Evolutionary conservation across 176 grass and related monocot genomes (phyloP).

Genomic region (Cenchrus purpureus): DNA sequence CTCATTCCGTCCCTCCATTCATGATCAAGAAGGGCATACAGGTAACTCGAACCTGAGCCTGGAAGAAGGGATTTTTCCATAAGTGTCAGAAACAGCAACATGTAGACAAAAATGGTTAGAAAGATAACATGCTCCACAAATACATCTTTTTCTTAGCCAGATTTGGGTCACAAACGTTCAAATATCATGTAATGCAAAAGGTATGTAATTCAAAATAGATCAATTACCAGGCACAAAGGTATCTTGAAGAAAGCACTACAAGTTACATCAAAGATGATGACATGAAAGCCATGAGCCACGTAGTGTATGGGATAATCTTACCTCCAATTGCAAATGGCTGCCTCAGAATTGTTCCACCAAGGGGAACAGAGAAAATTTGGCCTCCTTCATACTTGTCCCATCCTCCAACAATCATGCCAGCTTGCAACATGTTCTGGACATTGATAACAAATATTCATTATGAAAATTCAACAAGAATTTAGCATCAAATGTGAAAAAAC

Average conservation of each 20-base stretch:
- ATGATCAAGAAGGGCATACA: constrained; percentile 91
- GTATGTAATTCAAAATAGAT: background rate
- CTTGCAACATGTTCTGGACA: constrained; percentile 93
- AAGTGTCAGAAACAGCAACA: constrained; percentile 25
- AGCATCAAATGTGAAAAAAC: background rate
- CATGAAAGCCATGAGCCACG: background rate
- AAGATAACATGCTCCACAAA: constrained; percentile 2
- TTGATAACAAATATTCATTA: constrained; percentile 5
- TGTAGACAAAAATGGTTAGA: background rate
- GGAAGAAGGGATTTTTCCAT: constrained; percentile 8
- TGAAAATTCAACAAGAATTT: constrained; percentile 1
- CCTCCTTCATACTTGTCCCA: constrained; percentile 99
- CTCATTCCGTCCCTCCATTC: constrained; percentile 96
- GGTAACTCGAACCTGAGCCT: constrained; percentile 91
- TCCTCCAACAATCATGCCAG: constrained; percentile 93
- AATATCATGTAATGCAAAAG: background rate
- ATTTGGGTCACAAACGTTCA: background rate
- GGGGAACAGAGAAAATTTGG: constrained; percentile 91
- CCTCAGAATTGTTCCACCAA: constrained; percentile 87
- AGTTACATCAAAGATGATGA: background rate
- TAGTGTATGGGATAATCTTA: constrained; percentile 30
- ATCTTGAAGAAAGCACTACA: background rate
- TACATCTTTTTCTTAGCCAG: constrained; percentile 14
- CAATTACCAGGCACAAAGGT: background rate
- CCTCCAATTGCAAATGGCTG: constrained; percentile 97